Evolutionary conservation across 1,284 basidiomycete species (phyloP).

Genomic region (Ganoderma meredithae): DNA sequence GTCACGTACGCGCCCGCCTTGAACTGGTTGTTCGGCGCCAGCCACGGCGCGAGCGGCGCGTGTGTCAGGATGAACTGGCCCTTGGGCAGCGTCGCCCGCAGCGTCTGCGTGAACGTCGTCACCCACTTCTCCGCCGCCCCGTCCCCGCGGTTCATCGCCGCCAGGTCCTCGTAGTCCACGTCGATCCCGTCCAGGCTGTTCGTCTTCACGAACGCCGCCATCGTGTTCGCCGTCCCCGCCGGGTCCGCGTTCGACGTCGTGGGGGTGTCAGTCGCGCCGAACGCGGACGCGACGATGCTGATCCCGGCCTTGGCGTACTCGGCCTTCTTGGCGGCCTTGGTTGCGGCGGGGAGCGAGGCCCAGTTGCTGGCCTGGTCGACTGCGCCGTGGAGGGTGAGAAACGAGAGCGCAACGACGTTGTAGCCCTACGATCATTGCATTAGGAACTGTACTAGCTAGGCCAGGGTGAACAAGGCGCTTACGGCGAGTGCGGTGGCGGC

Average conservation of each 20-base stretch:
- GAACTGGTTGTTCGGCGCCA: constrained; percentile 15
- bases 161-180: constrained; percentile 64
- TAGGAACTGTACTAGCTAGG: too few species aligned
- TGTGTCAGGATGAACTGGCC: too few species aligned
- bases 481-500: too few species aligned
- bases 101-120: too few species aligned
- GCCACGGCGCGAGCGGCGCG: too few species aligned
- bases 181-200: constrained; percentile 60
- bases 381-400: constrained; percentile 23
- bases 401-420: constrained; percentile 29
- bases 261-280: constrained; percentile 55
- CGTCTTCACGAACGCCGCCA: constrained; percentile 48
- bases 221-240: constrained; percentile 49
- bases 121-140: constrained; percentile 39
- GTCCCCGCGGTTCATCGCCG: constrained; percentile 49
- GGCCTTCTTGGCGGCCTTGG: constrained; percentile 47
- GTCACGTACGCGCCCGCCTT: constrained; percentile 68
- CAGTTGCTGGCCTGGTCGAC: constrained; percentile 16
- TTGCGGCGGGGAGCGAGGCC: constrained; percentile 17
- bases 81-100: too few species aligned
- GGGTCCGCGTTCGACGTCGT: constrained; percentile 53
- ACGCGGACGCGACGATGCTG: constrained; percentile 39
- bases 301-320: constrained; percentile 55
- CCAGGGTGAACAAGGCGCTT: too few species aligned
- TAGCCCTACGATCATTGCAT: too few species aligned